Conservation (phyloP, 2,329 filamentous ascomycete genomes). For the Leptographium wingfieldii region DNA sequence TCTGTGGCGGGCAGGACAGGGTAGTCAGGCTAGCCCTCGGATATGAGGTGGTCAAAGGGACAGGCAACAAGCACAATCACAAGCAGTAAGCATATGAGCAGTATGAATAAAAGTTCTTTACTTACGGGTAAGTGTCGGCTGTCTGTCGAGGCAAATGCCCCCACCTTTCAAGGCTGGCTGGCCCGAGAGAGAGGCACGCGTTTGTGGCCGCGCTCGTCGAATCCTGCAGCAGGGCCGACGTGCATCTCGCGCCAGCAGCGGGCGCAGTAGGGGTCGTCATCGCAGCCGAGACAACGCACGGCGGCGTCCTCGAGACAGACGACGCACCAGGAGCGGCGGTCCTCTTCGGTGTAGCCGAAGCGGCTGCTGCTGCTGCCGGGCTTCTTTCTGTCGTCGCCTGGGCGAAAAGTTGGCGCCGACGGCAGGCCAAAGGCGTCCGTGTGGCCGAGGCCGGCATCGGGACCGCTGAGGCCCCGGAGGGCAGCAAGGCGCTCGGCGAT, state of each 20-base stretch:
- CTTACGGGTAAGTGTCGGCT: too few species aligned
- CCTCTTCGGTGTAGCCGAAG: constrained; percentile 49
- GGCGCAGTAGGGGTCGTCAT: constrained; percentile 59
- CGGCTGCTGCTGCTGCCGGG: constrained; percentile 16
- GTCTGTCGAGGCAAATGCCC: too few species aligned
- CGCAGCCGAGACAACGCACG: constrained; percentile 60
- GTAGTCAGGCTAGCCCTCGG: too few species aligned
- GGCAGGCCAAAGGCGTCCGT: constrained; percentile 30
- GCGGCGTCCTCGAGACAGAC: constrained; percentile 73
- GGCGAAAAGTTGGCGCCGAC: constrained; percentile 36
- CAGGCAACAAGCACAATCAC: too few species aligned
- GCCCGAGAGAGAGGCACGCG: constrained; percentile 42
- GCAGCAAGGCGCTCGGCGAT: constrained; percentile 41
- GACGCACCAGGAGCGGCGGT: constrained; percentile 65
- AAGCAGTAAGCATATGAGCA: too few species aligned
- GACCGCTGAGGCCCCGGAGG: constrained; percentile 25
- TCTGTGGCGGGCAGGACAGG: too few species aligned
- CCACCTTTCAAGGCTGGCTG: neutral
- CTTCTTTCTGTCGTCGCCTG: constrained; percentile 20
- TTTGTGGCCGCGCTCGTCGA: constrained; percentile 57
- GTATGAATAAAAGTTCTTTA: too few species aligned
- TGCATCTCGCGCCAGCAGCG: constrained; percentile 77
- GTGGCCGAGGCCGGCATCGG: constrained; percentile 12
- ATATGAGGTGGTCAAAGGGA: too few species aligned
- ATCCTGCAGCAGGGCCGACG: constrained; percentile 52